Evolutionary conservation across 2,329 filamentous ascomycete genomes (phyloP).

Genomic region (Trichoderma sp.): DNA sequence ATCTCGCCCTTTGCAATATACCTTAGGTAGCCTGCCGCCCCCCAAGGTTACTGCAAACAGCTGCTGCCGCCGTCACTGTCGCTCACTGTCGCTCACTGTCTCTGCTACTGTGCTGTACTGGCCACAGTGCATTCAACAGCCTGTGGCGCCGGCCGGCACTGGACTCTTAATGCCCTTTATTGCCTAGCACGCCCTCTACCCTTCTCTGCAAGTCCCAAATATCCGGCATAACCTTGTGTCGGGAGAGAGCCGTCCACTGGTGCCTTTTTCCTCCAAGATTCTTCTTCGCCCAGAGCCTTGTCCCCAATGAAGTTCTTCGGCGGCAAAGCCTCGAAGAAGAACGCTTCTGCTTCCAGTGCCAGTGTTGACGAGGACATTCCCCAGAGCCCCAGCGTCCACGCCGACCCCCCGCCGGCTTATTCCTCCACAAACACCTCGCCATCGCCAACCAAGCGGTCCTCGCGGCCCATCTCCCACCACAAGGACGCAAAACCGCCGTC

Average conservation of each 20-base stretch:
- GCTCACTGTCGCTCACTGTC: neutral
- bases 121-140: constrained; percentile 7
- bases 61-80: too few relatives aligned
- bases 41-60: too few relatives aligned
- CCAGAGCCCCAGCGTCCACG: constrained; percentile 34
- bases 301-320: constrained; percentile 52
- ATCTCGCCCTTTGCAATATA: constrained; percentile 22
- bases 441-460: constrained; percentile 30
- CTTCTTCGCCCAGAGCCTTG: constrained; percentile 19
- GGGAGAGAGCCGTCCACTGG: too few relatives aligned
- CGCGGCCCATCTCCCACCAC: constrained; percentile 29
- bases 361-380: constrained; percentile 37
- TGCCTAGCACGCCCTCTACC: constrained; percentile 22
- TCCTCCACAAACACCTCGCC: constrained; percentile 30
- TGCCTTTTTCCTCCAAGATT: constrained; percentile 24
- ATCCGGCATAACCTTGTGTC: constrained; percentile 42
- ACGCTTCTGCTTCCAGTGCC: constrained; percentile 31
- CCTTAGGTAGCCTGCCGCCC: too few relatives aligned
- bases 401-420: constrained; percentile 32
- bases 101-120: neutral
- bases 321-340: constrained; percentile 43
- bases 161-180: constrained; percentile 31
- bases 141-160: constrained; percentile 6
- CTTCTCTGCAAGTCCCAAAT: constrained; percentile 25
- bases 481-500: constrained; percentile 30